These are phyloP conservation scores for Bacidia rubella DNA, from an alignment of 495 filamentous ascomycete species.

Conservation along the genomic window DNA sequence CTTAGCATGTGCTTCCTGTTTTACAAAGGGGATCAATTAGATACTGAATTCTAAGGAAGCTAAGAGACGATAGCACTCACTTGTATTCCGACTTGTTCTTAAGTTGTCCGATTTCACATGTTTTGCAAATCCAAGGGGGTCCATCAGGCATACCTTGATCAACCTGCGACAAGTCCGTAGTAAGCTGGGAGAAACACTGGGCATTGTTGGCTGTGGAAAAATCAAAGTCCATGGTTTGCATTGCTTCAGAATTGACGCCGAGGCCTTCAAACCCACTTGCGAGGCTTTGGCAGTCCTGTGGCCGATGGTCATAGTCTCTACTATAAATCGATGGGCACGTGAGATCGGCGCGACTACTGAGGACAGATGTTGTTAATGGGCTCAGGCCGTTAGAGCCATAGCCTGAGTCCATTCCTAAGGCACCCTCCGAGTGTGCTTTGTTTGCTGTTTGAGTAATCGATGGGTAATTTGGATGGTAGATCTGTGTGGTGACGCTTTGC, in stretches of 20 bases:
- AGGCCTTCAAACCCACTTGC: slow-evolving; percentile 5
- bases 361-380: background rate
- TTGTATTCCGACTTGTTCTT: slow-evolving; percentile 22
- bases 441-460: background rate
- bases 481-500: background rate
- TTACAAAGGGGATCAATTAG: background rate
- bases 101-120: slow-evolving; percentile 7
- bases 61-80: slow-evolving; percentile 12
- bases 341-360: background rate
- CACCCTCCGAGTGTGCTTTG: background rate
- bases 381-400: background rate
- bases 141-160: background rate
- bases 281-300: slow-evolving; percentile 27
- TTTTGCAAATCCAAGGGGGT: background rate
- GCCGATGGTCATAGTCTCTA: slow-evolving; percentile 23
- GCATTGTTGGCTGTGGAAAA: background rate
- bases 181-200: background rate
- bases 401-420: background rate
- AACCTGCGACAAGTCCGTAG: background rate
- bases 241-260: background rate
- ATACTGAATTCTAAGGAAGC: background rate
- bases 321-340: slow-evolving; percentile 29
- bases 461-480: background rate
- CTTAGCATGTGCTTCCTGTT: slow-evolving; percentile 68
- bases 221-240: background rate